Evolutionary conservation across 768 basidiomycete genomes (phyloP).

Genomic region (Terana coerulea): DNA sequence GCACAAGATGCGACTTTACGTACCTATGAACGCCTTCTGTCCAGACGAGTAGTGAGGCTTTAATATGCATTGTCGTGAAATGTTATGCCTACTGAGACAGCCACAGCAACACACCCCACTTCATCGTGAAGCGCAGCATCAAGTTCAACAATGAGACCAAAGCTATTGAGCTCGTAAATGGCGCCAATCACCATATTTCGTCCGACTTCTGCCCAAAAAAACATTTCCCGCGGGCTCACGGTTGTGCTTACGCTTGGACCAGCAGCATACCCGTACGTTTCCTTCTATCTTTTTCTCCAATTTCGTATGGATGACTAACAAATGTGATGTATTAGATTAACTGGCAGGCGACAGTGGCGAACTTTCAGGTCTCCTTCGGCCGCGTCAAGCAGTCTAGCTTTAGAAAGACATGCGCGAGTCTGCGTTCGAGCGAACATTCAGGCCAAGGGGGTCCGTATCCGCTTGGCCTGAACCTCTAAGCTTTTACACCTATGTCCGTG

Average conservation of each 20-base stretch:
- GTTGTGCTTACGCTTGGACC: constrained; percentile 37
- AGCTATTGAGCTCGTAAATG: constrained; percentile 37
- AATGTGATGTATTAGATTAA: constrained; percentile 33
- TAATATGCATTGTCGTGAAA: no score
- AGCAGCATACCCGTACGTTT: constrained; percentile 34
- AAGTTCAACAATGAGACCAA: constrained; percentile 61
- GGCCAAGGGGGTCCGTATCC: constrained; percentile 22
- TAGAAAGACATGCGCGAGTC: constrained; percentile 64
- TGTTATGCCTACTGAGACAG: no score
- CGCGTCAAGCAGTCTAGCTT: constrained; percentile 72
- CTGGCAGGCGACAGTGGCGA: neutral
- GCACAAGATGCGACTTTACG: no score
- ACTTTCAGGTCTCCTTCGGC: constrained; percentile 49
- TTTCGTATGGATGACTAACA: neutral
- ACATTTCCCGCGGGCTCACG: constrained; percentile 37
- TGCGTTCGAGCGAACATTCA: constrained; percentile 40
- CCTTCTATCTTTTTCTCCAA: no score
- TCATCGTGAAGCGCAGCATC: no score
- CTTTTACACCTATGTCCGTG: no score
- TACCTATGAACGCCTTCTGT: no score
- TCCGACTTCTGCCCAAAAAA: constrained; percentile 47
- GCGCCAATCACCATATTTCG: constrained; percentile 45
- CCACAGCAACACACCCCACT: no score
- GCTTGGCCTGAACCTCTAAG: constrained; percentile 34
- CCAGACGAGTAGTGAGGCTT: no score